These are phyloP conservation scores for Geotrichum klebahnii DNA, from an alignment of 1,139 yeast species.

Conservation along the genomic window DNA sequence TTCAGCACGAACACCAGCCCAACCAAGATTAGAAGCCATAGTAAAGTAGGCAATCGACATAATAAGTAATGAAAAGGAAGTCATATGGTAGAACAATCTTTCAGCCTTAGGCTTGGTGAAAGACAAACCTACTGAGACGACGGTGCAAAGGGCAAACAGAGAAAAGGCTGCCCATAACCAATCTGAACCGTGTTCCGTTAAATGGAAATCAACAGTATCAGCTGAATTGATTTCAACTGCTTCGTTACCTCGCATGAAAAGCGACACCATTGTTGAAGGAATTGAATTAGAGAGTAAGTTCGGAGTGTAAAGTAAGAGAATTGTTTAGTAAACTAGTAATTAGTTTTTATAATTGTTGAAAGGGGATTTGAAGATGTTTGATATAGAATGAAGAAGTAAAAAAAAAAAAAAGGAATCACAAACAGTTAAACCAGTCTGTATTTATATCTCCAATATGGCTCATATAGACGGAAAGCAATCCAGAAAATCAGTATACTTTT, in stretches of 20 bases:
- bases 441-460: too few species aligned
- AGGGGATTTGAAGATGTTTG: too few species aligned
- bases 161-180: conserved; percentile 70
- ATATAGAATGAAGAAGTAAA: too few species aligned
- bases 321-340: too few species aligned
- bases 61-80: conserved; percentile 47
- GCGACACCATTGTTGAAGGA: conserved; percentile 1
- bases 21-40: conserved; percentile 65
- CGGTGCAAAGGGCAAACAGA: conserved; percentile 45
- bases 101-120: conserved; percentile 41
- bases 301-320: background rate
- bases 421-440: too few species aligned
- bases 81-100: conserved; percentile 46
- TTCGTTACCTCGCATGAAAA: conserved; percentile 40
- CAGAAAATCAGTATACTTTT: too few species aligned
- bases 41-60: conserved; percentile 56
- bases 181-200: conserved; percentile 59
- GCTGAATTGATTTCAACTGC: conserved; percentile 51
- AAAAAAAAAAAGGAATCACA: too few species aligned
- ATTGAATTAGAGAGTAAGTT: conserved; percentile 3
- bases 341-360: too few species aligned
- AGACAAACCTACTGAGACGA: conserved; percentile 43
- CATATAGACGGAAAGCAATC: too few species aligned
- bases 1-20: conserved; percentile 52
- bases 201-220: conserved; percentile 46